phyloP scores from a whole-genome alignment of 345 rosid species.

The Salix dunnii region DNA sequence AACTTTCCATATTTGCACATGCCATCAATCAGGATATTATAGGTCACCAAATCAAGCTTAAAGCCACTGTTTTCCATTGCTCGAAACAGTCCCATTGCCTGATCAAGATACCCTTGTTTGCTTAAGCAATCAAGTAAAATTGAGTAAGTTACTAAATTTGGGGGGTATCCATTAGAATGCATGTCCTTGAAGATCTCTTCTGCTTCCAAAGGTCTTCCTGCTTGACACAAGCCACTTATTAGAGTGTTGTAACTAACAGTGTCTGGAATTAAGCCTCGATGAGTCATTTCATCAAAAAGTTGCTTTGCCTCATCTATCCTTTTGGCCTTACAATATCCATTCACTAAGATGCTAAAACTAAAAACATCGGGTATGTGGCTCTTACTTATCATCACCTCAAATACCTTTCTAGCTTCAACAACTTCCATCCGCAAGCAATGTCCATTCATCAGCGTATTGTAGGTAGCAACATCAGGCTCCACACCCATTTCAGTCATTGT shows the following conservation, averaged over 20 bases:
- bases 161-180: no score
- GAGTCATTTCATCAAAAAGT: background rate
- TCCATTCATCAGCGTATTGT: no score
- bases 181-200: no score
- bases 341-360: background rate
- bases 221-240: background rate
- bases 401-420: no score
- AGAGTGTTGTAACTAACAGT: no score
- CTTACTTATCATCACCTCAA: background rate
- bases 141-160: no score
- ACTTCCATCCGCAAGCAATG: no score
- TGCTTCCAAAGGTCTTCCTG: background rate
- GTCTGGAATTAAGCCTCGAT: background rate
- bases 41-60: background rate
- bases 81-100: background rate
- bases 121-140: background rate
- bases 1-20: conserved; percentile 3
- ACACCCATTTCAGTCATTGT: background rate
- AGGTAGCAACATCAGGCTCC: background rate
- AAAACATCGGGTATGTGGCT: background rate
- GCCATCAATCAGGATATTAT: conserved; percentile 3
- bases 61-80: background rate
- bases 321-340: no score
- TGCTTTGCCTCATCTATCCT: background rate
- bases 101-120: background rate